These are phyloP conservation scores for Xylariomycetidae sp. DNA, from an alignment of 2,329 filamentous ascomycete species.

Conservation along the genomic window DNA sequence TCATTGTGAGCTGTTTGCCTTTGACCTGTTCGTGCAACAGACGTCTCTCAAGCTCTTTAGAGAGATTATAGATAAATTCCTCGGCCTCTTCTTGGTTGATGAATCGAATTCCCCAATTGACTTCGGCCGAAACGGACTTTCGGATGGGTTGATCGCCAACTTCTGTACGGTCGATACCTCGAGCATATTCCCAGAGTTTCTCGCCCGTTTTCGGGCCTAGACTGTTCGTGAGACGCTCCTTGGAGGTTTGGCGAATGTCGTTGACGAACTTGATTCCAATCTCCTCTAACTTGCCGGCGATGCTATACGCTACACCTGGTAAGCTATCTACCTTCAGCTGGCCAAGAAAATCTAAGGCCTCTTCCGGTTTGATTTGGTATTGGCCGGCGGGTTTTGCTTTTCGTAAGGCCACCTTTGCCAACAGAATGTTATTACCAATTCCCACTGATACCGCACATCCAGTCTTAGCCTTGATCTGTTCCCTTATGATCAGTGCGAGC, in stretches of 20 bases:
- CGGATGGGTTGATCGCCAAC: constrained; percentile 81
- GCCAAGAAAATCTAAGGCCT: constrained; percentile 71
- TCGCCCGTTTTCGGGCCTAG: constrained; percentile 91
- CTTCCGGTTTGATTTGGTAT: constrained; percentile 78
- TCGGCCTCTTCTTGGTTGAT: constrained; percentile 89
- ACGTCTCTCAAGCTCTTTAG: constrained; percentile 76
- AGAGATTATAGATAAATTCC: constrained; percentile 81
- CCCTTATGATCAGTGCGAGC: constrained; percentile 63
- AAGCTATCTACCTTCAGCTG: constrained; percentile 74
- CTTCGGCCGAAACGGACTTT: constrained; percentile 94
- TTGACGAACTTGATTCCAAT: constrained; percentile 77
- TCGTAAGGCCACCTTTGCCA: constrained; percentile 84
- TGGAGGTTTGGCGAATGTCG: constrained; percentile 73
- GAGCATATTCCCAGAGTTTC: constrained; percentile 83
- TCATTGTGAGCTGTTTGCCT: constrained; percentile 85
- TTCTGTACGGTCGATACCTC: constrained; percentile 80
- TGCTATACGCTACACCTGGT: constrained; percentile 88
- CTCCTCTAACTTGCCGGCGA: constrained; percentile 82
- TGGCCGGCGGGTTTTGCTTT: constrained; percentile 95
- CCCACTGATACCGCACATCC: constrained; percentile 88
- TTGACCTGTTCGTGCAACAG: constrained; percentile 80
- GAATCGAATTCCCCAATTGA: constrained; percentile 98
- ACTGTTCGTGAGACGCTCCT: constrained; percentile 66
- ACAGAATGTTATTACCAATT: constrained; percentile 83
- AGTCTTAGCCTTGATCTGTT: constrained; percentile 67